Conservation (phyloP, 495 filamentous ascomycete genomes). For the Penicillium bialowiezense region DNA sequence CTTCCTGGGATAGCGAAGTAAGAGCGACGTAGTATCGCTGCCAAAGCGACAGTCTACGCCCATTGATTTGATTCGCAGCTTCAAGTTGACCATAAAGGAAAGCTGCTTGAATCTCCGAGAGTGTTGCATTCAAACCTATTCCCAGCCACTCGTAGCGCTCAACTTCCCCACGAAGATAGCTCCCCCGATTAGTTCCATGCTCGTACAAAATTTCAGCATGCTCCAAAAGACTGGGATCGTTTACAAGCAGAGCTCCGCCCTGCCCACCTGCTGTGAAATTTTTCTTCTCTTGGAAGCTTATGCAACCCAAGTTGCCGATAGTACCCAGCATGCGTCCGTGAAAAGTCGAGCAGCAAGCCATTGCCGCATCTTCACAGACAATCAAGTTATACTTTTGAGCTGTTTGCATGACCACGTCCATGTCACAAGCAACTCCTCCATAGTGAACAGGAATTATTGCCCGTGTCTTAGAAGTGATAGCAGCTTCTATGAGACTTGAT, state of each 20-base stretch:
- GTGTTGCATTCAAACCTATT: slow-evolving; percentile 11
- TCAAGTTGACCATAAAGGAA: slow-evolving; percentile 21
- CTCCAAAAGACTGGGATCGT: slow-evolving; percentile 8
- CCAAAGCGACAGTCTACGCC: no score
- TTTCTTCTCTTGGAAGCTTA: slow-evolving; percentile 27
- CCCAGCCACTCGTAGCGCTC: slow-evolving; percentile 15
- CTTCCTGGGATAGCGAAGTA: no score
- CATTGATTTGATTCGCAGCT: slow-evolving; percentile 14
- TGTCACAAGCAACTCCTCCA: slow-evolving; percentile 19
- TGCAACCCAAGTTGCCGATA: slow-evolving; percentile 20
- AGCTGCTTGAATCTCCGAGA: slow-evolving; percentile 20
- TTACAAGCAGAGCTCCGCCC: slow-evolving; percentile 18
- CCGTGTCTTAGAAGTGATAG: slow-evolving; percentile 17
- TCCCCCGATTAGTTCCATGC: slow-evolving; percentile 19
- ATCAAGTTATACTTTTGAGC: slow-evolving; percentile 13
- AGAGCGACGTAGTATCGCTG: no score
- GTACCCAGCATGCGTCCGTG: no score
- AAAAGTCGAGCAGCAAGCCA: slow-evolving; percentile 11
- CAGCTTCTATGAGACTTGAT: slow-evolving; percentile 17
- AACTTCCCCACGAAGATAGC: slow-evolving; percentile 22
- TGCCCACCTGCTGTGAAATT: slow-evolving; percentile 21
- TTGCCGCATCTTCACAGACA: slow-evolving; percentile 22
- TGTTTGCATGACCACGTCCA: slow-evolving; percentile 19
- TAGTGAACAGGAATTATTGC: slow-evolving; percentile 22
- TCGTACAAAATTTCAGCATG: slow-evolving; percentile 16